phyloP scores from a whole-genome alignment of 176 grass and related monocot genomes.

The Zea mays region DNA sequence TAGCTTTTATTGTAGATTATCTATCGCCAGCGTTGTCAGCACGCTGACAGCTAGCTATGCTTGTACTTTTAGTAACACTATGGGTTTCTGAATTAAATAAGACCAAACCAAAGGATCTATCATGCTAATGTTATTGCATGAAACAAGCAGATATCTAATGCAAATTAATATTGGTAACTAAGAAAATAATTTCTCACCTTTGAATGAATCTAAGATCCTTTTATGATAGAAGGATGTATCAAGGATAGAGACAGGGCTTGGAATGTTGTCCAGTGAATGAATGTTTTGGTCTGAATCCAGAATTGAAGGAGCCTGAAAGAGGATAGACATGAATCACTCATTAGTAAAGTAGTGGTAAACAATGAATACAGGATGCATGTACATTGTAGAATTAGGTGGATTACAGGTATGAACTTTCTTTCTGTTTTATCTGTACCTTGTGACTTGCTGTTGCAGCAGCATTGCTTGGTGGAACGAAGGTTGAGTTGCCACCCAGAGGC shows the following conservation, averaged over 20 bases:
- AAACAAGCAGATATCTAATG: constrained; percentile 9
- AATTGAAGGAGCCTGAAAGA: no score
- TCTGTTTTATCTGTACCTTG: no score
- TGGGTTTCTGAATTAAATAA: constrained; percentile 45
- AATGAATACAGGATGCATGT: constrained; percentile 7
- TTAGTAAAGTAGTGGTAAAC: neutral
- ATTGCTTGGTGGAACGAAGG: no score
- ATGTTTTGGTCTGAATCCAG: no score
- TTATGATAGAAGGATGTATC: constrained; percentile 71
- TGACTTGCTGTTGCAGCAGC: no score
- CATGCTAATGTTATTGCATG: constrained; percentile 27
- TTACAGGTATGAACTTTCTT: neutral
- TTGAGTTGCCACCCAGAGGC: no score
- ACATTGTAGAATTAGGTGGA: neutral
- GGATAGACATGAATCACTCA: neutral
- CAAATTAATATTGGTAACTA: constrained; percentile 4
- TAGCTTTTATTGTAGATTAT: no score
- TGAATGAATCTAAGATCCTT: constrained; percentile 63
- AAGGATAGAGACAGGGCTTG: constrained; percentile 76
- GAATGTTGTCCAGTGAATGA: constrained; percentile 35
- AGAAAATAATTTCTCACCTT: constrained; percentile 40
- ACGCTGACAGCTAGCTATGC: no score
- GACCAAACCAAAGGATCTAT: constrained; percentile 27
- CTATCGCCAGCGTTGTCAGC: no score
- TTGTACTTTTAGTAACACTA: no score